Evolutionary conservation across 2,329 filamentous ascomycete species (phyloP), one percentile per base, ranked within the genome.

Genomic region (Rachicladosporium sp.): DNA sequence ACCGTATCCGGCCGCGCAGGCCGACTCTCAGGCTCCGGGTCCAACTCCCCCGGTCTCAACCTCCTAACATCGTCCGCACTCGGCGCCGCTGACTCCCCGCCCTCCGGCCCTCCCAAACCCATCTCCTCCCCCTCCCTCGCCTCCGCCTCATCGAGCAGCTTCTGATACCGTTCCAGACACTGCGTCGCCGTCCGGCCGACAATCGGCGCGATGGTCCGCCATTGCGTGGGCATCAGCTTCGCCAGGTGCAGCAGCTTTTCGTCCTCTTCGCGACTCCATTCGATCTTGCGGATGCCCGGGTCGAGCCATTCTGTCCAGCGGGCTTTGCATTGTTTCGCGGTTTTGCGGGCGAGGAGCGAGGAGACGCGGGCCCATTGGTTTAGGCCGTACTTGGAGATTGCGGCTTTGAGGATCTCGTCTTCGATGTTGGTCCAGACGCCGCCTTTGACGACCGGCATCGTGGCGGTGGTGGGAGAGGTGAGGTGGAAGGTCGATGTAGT

Each of bases 341-440:
- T 96, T 65, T 98, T 98, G 57, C 93, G 85, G 59, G 89, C 89
- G 50, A 98, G 80, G 49, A 98, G 76, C 43, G 91, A 96, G 41
- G 91, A 95, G 48, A 96, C 91, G 63, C 91, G 89, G 59, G 91
- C 89, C 91, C 91, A 98, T 66, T 98, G 91, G 58, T 94, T 91
- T 19, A 94, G 73, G 36, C 87, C 87, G 71, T 94, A 94, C 63
- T 94, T 94, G 52, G 84, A 91, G 48, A 93, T 86, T 43, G 83
- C 82, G 41, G 87, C 88, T 66, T 96, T 95, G 66, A 98, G 82
- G 56, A 96, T 93, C 65, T 98, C 91, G 67, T 98, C 91, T 71
- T 80, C 76, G 49, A 80, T 77, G 50, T 80, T 80, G 9, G 76
- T 79, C 76, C 76, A 80, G 43, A 79, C 74, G 51, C 76, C 76